Percentiles rank a stretch among this genome's conserved stretches.
These are phyloP conservation scores for Debaryomyces coudertii DNA, from an alignment of 1,139 yeast species.

Conservation along the genomic window DNA sequence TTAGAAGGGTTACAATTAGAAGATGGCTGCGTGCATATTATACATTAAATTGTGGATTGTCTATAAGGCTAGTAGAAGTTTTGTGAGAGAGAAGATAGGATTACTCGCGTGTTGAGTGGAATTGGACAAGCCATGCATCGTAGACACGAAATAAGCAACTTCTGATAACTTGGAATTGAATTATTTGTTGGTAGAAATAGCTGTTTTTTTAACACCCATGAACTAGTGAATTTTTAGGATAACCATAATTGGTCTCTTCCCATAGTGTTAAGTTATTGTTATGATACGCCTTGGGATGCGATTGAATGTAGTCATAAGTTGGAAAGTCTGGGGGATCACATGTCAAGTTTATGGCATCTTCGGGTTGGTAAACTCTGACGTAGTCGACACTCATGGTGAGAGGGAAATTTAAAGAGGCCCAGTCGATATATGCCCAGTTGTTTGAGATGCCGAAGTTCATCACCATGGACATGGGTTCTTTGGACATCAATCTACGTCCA, in stretches of 20 bases:
- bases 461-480: conserved; percentile 85
- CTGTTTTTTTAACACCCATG: conserved; percentile 19
- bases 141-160: no score
- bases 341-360: conserved; percentile 50
- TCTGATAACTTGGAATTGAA: no score
- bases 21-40: no score
- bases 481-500: conserved; percentile 71
- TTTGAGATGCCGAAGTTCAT: conserved; percentile 80
- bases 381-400: conserved; percentile 68
- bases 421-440: conserved; percentile 82
- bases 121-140: no score
- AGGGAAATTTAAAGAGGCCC: conserved; percentile 74
- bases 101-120: no score
- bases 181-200: no score
- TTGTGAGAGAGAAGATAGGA: no score
- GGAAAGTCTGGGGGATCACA: conserved; percentile 81
- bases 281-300: conserved; percentile 63
- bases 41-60: no score
- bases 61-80: no score
- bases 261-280: conserved; percentile 68
- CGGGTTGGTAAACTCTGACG: conserved; percentile 79
- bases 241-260: conserved; percentile 64
- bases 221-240: conserved; percentile 51
- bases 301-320: conserved; percentile 69
- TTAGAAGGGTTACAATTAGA: no score